Percentiles rank a stretch among this genome's conserved stretches.
Evolutionary conservation across 2,329 filamentous ascomycete genomes (phyloP).

Genomic region (Colletotrichum tofieldiae): DNA sequence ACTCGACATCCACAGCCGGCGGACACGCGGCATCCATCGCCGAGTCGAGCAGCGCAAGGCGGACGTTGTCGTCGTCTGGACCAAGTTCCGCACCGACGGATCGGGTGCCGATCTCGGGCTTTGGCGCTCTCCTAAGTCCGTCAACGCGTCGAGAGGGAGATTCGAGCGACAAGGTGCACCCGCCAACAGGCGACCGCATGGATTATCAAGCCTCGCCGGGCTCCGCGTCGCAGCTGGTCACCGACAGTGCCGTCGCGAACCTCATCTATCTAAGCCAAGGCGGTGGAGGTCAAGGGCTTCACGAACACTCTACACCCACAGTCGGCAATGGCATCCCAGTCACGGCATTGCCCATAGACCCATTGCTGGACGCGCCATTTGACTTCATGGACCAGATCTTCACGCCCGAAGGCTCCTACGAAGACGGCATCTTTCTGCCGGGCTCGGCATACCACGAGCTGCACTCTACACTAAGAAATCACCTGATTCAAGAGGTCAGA

Average conservation of each 20-base stretch:
- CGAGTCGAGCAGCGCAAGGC: slow-evolving; percentile 16
- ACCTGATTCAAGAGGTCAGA: slow-evolving; percentile 61
- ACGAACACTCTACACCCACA: not conserved
- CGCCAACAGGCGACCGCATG: slow-evolving; percentile 6
- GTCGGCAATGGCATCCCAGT: slow-evolving; percentile 16
- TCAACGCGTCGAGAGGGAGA: slow-evolving; percentile 28
- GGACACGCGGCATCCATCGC: slow-evolving; percentile 16
- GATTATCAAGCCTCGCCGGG: slow-evolving; percentile 42
- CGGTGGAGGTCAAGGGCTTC: slow-evolving; percentile 36
- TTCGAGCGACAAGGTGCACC: slow-evolving; percentile 13
- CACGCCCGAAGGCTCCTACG: slow-evolving; percentile 52
- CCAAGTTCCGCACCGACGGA: slow-evolving; percentile 23
- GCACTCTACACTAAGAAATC: slow-evolving; percentile 61
- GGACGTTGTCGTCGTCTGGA: slow-evolving; percentile 22
- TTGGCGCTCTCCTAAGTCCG: slow-evolving; percentile 16
- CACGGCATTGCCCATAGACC: slow-evolving; percentile 34
- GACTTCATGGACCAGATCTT: slow-evolving; percentile 49
- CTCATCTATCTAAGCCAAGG: slow-evolving; percentile 54
- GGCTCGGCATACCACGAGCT: slow-evolving; percentile 64
- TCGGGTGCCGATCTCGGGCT: not conserved
- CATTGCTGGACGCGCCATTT: slow-evolving; percentile 36
- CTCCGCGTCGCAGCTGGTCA: slow-evolving; percentile 48
- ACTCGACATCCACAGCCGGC: slow-evolving; percentile 34
- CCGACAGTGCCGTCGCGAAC: slow-evolving; percentile 55
- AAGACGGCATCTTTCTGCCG: slow-evolving; percentile 62